phyloP scores from a whole-genome alignment of 768 basidiomycete species.

The Daedaleopsis nitida region DNA sequence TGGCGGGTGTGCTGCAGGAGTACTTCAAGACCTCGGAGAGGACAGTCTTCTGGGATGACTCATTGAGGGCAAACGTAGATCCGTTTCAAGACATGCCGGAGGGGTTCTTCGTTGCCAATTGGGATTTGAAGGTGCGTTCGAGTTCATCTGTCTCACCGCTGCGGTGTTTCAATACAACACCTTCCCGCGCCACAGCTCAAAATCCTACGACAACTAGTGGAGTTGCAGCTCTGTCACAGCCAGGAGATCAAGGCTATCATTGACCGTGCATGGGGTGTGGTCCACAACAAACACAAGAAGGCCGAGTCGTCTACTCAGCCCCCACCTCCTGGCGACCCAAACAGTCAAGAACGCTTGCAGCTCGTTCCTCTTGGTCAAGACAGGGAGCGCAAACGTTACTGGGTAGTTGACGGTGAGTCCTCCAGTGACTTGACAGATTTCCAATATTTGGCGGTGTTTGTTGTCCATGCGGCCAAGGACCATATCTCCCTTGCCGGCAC shows the following conservation, averaged over 20 bases:
- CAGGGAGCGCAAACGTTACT: conserved; percentile 73
- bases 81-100: conserved; percentile 66
- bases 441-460: conserved; percentile 75
- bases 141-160: conserved; percentile 23
- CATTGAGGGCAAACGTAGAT: conserved; percentile 64
- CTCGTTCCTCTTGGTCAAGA: conserved; percentile 80
- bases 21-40: conserved; percentile 74
- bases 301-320: conserved; percentile 58
- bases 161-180: conserved; percentile 19
- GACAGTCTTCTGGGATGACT: conserved; percentile 81
- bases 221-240: conserved; percentile 76
- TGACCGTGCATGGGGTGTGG: conserved; percentile 86
- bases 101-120: conserved; percentile 80
- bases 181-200: conserved; percentile 56
- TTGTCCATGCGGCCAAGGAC: conserved; percentile 36
- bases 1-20: conserved; percentile 68
- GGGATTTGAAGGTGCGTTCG: conserved; percentile 75
- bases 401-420: conserved; percentile 86
- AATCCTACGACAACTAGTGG: conserved; percentile 82
- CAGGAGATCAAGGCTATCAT: conserved; percentile 68
- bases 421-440: neutral
- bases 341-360: conserved; percentile 64
- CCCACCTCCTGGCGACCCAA: conserved; percentile 57
- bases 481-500: conserved; percentile 37
- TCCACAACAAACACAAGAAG: conserved; percentile 85